phyloP scores from a whole-genome alignment of 169 alveolate species.

The Eimeria necatrix region DNA sequence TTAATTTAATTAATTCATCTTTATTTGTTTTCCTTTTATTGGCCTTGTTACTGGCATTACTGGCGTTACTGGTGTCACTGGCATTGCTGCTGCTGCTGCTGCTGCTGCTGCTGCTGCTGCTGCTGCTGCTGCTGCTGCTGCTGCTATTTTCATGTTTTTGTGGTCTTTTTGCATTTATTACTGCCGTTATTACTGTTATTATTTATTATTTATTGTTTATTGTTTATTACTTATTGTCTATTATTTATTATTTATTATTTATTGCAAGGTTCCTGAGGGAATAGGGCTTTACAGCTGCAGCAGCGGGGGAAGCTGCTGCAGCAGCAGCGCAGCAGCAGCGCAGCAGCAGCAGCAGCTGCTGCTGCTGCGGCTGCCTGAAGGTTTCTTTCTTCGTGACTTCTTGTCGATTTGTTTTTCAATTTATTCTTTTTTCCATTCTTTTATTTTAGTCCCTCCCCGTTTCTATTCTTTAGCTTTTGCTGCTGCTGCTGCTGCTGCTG shows the following conservation, averaged over 20 bases:
- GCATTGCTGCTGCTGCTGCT: not conserved
- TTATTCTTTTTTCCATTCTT: not conserved
- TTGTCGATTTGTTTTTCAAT: not conserved
- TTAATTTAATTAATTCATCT: too few species aligned
- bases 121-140: conserved; percentile 31
- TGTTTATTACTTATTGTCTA: not conserved
- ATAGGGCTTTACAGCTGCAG: too few species aligned
- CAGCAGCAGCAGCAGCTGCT: too few species aligned
- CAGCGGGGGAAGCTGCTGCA: too few species aligned
- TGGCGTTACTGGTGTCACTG: not conserved
- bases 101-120: not conserved
- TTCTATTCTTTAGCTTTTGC: too few species aligned
- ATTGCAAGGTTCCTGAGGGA: not conserved
- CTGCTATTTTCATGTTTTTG: not conserved
- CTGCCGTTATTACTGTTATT: too few species aligned
- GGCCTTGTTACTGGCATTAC: not conserved
- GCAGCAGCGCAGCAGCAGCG: too few species aligned
- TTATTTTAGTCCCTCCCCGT: too few species aligned
- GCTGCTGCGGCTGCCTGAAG: not conserved
- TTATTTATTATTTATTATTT: not conserved
- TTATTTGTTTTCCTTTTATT: too few species aligned
- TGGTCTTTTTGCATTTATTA: too few species aligned
- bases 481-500: too few species aligned
- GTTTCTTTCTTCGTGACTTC: not conserved
- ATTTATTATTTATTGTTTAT: too few species aligned